These are phyloP conservation scores for Cryoendolithus antarcticus DNA, from an alignment of 2,329 filamentous ascomycete genomes.

Conservation along the genomic window DNA sequence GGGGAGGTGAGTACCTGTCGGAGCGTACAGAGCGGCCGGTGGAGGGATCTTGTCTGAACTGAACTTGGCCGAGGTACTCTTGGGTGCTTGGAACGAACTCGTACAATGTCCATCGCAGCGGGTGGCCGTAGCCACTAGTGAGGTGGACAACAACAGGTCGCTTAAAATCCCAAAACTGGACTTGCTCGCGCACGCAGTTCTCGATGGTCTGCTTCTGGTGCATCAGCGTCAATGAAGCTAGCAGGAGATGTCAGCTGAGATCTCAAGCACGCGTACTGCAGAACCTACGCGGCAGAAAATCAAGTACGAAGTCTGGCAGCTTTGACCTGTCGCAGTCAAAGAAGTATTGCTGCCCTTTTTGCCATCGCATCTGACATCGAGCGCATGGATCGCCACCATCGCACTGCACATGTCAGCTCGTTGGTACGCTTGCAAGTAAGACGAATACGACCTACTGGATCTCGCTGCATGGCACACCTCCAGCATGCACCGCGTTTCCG, in stretches of 20 bases:
- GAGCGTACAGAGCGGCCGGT: constrained; percentile 17
- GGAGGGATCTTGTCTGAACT: constrained; percentile 28
- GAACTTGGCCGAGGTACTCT: constrained; percentile 29
- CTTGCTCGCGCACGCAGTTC: constrained; percentile 28
- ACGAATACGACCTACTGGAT: constrained; percentile 23
- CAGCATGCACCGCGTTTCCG: constrained; percentile 36
- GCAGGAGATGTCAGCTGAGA: constrained; percentile 7
- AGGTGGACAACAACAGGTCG: constrained; percentile 30
- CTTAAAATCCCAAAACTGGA: constrained; percentile 19
- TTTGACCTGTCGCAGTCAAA: constrained; percentile 35
- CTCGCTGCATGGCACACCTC: constrained; percentile 36
- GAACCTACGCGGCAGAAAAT: constrained; percentile 30
- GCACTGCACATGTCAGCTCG: constrained; percentile 20
- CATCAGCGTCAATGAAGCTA: constrained; percentile 26
- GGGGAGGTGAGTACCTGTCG: constrained; percentile 31
- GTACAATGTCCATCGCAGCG: constrained; percentile 32
- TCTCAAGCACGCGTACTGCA: not conserved
- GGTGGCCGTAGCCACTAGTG: constrained; percentile 31
- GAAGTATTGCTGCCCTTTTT: constrained; percentile 26
- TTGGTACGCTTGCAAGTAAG: too few relatives aligned
- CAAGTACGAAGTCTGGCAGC: constrained; percentile 30
- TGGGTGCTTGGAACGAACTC: constrained; percentile 32
- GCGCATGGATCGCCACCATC: constrained; percentile 18
- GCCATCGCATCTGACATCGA: constrained; percentile 22
- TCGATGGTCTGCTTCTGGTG: constrained; percentile 32